phyloP scores from a whole-genome alignment of 176 grass and related monocot genomes.

The Paspalum vaginatum region DNA sequence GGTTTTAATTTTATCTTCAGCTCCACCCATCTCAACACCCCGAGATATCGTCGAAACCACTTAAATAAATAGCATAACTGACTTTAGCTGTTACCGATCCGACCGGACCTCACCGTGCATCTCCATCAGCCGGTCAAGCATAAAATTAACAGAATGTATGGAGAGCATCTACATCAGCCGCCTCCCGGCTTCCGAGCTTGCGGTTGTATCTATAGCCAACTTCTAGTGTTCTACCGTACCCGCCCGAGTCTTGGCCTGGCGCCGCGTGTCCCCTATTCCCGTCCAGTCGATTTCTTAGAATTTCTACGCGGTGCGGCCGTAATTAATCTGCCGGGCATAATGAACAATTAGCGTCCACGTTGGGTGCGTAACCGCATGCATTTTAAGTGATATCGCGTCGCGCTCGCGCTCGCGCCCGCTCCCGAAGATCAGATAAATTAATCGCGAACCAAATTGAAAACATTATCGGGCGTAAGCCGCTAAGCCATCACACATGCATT shows the following conservation, averaged over 20 bases:
- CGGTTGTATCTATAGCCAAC: no score
- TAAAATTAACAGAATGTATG: neutral
- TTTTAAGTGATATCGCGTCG: neutral
- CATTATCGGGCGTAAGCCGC: neutral
- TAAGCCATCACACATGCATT: neutral
- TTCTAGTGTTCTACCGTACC: neutral
- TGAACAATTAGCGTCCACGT: conserved; percentile 14
- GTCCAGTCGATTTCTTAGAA: neutral
- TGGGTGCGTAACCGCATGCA: conserved; percentile 18
- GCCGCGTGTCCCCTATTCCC: conserved; percentile 34
- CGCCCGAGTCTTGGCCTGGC: conserved; percentile 22
- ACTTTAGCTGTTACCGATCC: no score
- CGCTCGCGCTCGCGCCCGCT: neutral
- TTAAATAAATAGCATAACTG: no score
- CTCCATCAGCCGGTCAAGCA: conserved; percentile 13
- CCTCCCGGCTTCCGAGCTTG: neutral
- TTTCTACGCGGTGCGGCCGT: conserved; percentile 2
- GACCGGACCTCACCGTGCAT: neutral
- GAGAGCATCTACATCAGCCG: conserved; percentile 20
- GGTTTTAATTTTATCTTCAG: no score
- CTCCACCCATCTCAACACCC: no score
- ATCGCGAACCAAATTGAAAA: neutral
- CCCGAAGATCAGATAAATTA: neutral
- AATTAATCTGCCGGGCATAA: neutral
- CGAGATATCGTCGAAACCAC: no score